Percentiles rank a stretch among this genome's conserved stretches.
Evolutionary conservation across 2,329 filamentous ascomycete species (phyloP).

Genomic region (Apiospora rasikravindrae): DNA sequence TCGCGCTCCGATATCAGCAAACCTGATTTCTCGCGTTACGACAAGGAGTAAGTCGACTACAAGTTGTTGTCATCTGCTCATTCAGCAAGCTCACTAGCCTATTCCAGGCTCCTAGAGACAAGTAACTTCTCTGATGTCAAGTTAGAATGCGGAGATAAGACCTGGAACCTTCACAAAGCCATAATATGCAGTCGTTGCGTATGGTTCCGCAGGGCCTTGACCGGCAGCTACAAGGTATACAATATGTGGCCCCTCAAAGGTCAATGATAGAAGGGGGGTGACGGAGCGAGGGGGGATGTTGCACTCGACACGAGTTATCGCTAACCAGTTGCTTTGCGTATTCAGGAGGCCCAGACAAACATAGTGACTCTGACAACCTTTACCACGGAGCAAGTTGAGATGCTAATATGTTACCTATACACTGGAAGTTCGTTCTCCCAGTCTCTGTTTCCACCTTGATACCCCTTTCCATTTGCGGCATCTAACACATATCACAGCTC

Average conservation of each 20-base stretch:
- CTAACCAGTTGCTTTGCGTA: neutral
- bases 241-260: too few relatives aligned
- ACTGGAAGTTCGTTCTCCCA: constrained; percentile 3
- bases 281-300: neutral
- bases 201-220: neutral
- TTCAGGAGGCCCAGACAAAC: constrained; percentile 4
- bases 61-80: neutral
- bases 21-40: constrained; percentile 1
- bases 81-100: neutral
- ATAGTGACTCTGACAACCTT: neutral
- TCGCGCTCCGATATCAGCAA: neutral
- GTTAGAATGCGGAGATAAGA: neutral
- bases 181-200: neutral
- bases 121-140: neutral
- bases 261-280: neutral
- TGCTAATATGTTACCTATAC: neutral
- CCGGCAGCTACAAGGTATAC: constrained; percentile 1
- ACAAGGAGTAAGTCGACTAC: neutral
- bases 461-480: neutral
- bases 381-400: neutral
- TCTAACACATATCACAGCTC: neutral
- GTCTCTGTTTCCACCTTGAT: neutral
- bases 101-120: neutral
- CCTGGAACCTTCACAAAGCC: neutral
- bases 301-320: neutral